phyloP scores from a whole-genome alignment of 1,284 basidiomycete genomes.

The Trametes pubescens region DNA sequence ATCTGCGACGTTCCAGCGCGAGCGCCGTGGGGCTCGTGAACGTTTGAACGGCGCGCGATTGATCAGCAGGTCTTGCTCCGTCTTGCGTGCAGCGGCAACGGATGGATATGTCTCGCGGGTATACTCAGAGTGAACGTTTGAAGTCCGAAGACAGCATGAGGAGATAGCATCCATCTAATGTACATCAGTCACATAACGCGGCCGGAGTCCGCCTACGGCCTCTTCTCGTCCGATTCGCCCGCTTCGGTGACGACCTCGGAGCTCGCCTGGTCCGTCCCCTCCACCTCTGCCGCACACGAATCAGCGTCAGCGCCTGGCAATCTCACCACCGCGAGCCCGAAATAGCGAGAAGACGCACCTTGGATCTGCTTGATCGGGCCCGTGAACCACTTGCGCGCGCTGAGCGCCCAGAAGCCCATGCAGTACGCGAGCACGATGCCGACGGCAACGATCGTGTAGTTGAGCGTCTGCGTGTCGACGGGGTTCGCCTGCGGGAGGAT shows the following conservation, averaged over 20 bases:
- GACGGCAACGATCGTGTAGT: constrained; percentile 78
- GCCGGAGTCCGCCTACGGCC: not conserved
- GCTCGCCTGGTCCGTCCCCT: not conserved
- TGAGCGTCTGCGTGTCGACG: constrained; percentile 73
- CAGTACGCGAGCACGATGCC: constrained; percentile 72
- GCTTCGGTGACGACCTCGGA: not conserved
- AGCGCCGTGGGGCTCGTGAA: too few relatives aligned
- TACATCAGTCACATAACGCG: not conserved
- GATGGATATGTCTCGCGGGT: too few relatives aligned
- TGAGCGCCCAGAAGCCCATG: constrained; percentile 70
- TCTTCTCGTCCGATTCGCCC: not conserved
- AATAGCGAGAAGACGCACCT: constrained; percentile 51
- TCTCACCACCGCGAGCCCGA: too few relatives aligned
- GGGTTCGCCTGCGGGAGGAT: constrained; percentile 74
- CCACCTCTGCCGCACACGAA: not conserved
- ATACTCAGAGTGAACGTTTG: too few relatives aligned
- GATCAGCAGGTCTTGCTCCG: too few relatives aligned
- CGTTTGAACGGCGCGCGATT: too few relatives aligned
- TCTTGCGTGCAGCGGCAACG: too few relatives aligned
- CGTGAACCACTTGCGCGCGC: constrained; percentile 74
- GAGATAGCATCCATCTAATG: too few relatives aligned
- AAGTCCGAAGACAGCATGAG: too few relatives aligned
- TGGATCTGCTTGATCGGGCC: constrained; percentile 72
- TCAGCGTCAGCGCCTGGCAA: too few relatives aligned
- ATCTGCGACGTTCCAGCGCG: too few relatives aligned